Evolutionary conservation across 1,139 yeast genomes (phyloP).

Genomic region (Hemisphaericaspora xylofermentans): DNA sequence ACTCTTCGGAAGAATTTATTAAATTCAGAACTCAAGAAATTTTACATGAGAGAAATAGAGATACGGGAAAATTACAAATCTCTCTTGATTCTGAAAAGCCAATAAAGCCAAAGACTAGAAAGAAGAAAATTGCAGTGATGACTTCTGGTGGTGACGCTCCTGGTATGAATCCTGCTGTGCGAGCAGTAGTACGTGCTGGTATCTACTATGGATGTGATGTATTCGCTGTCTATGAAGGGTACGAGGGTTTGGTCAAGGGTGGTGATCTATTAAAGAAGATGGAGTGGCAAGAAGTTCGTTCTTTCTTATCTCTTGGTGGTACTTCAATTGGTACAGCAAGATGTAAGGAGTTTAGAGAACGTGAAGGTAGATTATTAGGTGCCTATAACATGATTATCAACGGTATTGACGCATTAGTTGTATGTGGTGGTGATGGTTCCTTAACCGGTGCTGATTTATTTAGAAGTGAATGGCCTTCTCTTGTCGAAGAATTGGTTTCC

Average conservation of each 20-base stretch:
- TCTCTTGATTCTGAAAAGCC: slow-evolving; percentile 15
- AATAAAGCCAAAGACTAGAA: slow-evolving; percentile 12
- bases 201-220: slow-evolving; percentile 88
- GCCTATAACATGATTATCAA: slow-evolving; percentile 81
- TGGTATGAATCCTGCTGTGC: slow-evolving; percentile 95
- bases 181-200: slow-evolving; percentile 92
- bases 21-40: slow-evolving; percentile 12
- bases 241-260: slow-evolving; percentile 89
- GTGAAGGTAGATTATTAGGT: slow-evolving; percentile 77
- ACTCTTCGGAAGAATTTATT: slow-evolving; percentile 28
- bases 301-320: slow-evolving; percentile 89
- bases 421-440: slow-evolving; percentile 99
- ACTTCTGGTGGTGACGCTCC: slow-evolving; percentile 99
- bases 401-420: slow-evolving; percentile 93
- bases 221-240: slow-evolving; percentile 93
- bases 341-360: slow-evolving; percentile 79
- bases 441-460: slow-evolving; percentile 95
- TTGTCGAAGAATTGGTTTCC: slow-evolving; percentile 65
- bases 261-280: slow-evolving; percentile 72
- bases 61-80: slow-evolving; percentile 1
- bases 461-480: slow-evolving; percentile 91
- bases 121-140: slow-evolving; percentile 84
- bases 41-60: slow-evolving; percentile 5
- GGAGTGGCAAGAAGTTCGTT: slow-evolving; percentile 92
- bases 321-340: slow-evolving; percentile 96